A percentile compares a stretch with the other conserved stretches of the same genome.
These are phyloP conservation scores for Emmonsiellopsis sp. DNA, from an alignment of 2,329 filamentous ascomycete species.

Conservation along the genomic window DNA sequence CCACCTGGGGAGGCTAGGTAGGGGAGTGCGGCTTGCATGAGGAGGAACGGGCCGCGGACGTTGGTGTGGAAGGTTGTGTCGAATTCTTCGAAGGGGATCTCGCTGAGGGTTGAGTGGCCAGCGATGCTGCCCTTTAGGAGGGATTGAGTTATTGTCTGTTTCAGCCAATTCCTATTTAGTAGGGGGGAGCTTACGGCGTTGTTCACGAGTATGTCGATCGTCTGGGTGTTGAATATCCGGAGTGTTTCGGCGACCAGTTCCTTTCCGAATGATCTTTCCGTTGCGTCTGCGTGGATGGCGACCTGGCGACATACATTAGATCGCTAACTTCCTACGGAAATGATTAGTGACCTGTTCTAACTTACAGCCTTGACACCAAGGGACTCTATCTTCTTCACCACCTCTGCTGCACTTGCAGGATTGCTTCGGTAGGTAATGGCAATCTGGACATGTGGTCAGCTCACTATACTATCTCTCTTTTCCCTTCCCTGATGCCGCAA, in stretches of 20 bases:
- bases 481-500: too few species aligned
- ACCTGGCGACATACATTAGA: neutral
- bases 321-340: too few species aligned
- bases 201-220: slow-evolving; percentile 14
- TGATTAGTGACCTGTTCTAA: neutral
- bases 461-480: neutral
- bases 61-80: slow-evolving; percentile 2
- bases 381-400: neutral
- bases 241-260: slow-evolving; percentile 2
- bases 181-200: slow-evolving; percentile 8
- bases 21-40: slow-evolving; percentile 1
- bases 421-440: neutral
- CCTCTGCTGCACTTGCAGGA: neutral
- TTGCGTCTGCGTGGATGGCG: slow-evolving; percentile 10
- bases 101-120: too few species aligned
- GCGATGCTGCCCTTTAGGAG: too few species aligned
- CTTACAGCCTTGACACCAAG: neutral
- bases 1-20: neutral
- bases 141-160: too few species aligned
- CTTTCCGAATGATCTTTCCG: slow-evolving; percentile 4
- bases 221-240: slow-evolving; percentile 9
- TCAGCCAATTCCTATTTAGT: too few species aligned
- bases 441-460: neutral
- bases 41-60: slow-evolving; percentile 4
- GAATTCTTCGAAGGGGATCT: neutral